These are phyloP conservation scores for Fusarium abutilonis DNA, from an alignment of 2,329 filamentous ascomycete species.

Conservation along the genomic window DNA sequence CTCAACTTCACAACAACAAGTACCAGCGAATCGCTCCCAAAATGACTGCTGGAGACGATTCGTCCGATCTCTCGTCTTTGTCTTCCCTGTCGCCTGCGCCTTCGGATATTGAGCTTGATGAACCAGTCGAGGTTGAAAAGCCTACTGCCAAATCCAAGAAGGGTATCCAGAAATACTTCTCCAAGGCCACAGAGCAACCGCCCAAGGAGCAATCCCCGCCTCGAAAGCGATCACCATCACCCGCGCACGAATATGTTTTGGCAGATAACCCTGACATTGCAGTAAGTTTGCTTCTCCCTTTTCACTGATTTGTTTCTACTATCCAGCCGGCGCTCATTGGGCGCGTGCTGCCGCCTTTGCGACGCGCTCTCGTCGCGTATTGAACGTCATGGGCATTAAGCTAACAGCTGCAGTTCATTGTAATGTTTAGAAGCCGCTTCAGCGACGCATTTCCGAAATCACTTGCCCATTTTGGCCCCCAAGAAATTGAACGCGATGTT, in stretches of 20 bases:
- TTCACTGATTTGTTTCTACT: neutral
- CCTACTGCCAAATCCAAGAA: constrained; percentile 59
- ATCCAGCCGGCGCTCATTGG: constrained; percentile 42
- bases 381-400: constrained; percentile 45
- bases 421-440: constrained; percentile 97
- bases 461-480: constrained; percentile 87
- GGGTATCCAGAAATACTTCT: constrained; percentile 75
- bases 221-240: constrained; percentile 85
- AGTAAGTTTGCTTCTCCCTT: constrained; percentile 67
- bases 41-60: constrained; percentile 70
- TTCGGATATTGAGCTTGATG: constrained; percentile 62
- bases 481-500: constrained; percentile 91
- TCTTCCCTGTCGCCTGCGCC: constrained; percentile 59
- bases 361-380: constrained; percentile 66
- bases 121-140: constrained; percentile 48
- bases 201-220: constrained; percentile 70
- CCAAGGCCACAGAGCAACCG: constrained; percentile 62
- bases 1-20: constrained; percentile 43
- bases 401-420: constrained; percentile 79
- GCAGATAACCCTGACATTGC: constrained; percentile 93
- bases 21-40: constrained; percentile 46
- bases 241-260: constrained; percentile 87
- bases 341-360: constrained; percentile 52
- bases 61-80: constrained; percentile 70
- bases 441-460: constrained; percentile 88